A percentile compares a stretch with the other conserved stretches of the same genome.
These are phyloP conservation scores for Ustilago lituana DNA, from an alignment of 1,284 basidiomycete species.

Conservation along the genomic window DNA sequence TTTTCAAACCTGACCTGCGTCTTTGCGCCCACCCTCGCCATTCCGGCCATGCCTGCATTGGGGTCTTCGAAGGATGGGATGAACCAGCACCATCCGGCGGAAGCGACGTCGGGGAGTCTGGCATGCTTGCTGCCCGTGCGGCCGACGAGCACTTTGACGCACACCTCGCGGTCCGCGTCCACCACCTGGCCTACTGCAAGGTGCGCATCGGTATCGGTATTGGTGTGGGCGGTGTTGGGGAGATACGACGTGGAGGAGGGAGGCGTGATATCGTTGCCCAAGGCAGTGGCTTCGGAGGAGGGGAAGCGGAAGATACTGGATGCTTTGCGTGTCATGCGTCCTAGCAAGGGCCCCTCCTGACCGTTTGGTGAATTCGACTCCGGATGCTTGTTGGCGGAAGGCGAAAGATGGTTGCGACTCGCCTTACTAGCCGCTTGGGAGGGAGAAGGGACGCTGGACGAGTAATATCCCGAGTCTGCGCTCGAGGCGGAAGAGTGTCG, in stretches of 20 bases:
- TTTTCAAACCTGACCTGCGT: conserved; percentile 43
- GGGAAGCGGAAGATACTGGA: conserved; percentile 10
- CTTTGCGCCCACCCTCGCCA: conserved; percentile 13
- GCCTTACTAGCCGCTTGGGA: not conserved
- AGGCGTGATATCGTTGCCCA: conserved; percentile 14
- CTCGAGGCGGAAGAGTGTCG: conserved; percentile 27
- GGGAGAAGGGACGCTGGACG: not conserved
- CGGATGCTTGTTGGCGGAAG: too few relatives aligned
- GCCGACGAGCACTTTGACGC: conserved; percentile 64
- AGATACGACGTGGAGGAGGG: conserved; percentile 35
- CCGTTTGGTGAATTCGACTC: too few relatives aligned
- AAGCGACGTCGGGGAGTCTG: conserved; percentile 61
- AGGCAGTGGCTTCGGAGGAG: not conserved
- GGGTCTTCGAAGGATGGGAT: conserved; percentile 65
- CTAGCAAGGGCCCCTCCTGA: not conserved
- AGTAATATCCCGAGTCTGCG: conserved; percentile 38
- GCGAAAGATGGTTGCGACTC: not conserved
- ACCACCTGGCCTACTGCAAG: conserved; percentile 35
- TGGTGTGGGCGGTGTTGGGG: not conserved
- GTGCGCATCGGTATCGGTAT: not conserved
- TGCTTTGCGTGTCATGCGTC: conserved; percentile 19
- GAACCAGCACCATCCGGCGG: conserved; percentile 66
- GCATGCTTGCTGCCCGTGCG: conserved; percentile 63
- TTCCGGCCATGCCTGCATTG: conserved; percentile 7
- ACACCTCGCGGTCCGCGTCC: conserved; percentile 64